Conservation (phyloP, 495 filamentous ascomycete genomes). For the Cairneyella variabilis region DNA sequence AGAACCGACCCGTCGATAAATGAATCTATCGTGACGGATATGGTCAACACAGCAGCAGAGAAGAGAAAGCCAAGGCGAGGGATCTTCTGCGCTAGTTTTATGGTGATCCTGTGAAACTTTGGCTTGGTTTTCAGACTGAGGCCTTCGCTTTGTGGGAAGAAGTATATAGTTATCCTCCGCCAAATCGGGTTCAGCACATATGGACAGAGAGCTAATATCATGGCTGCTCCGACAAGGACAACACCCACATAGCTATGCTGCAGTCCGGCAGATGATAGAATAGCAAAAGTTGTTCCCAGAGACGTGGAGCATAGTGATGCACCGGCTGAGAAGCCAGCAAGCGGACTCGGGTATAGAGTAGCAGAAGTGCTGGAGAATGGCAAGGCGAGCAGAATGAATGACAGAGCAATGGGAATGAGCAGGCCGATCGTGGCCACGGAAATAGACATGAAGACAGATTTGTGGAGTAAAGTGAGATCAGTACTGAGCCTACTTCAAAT, state of each 20-base stretch:
- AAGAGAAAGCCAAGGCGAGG: slow-evolving; percentile 14
- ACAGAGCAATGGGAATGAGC: slow-evolving; percentile 59
- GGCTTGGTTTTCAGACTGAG: background rate
- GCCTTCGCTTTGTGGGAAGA: background rate
- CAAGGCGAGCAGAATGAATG: slow-evolving; percentile 51
- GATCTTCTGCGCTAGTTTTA: background rate
- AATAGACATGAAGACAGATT: slow-evolving; percentile 57
- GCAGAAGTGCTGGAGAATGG: slow-evolving; percentile 19
- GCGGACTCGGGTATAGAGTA: slow-evolving; percentile 12
- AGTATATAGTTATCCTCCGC: background rate
- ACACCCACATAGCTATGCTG: slow-evolving; percentile 60
- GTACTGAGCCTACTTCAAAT: slow-evolving; percentile 61
- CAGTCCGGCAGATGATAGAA: slow-evolving; percentile 50
- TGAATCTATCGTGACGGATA: slow-evolving; percentile 50
- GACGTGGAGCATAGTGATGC: slow-evolving; percentile 74
- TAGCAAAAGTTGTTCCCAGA: slow-evolving; percentile 74
- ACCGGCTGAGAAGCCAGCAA: slow-evolving; percentile 65
- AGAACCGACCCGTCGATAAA: slow-evolving; percentile 66
- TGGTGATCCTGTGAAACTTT: background rate
- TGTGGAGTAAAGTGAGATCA: slow-evolving; percentile 50
- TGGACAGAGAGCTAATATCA: slow-evolving; percentile 43
- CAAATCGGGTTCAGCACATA: slow-evolving; percentile 22
- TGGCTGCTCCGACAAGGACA: slow-evolving; percentile 67
- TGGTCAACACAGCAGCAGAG: slow-evolving; percentile 39
- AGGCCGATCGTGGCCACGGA: slow-evolving; percentile 64